Percentiles rank a stretch among this genome's conserved stretches.
Conservation (phyloP, 2,329 filamentous ascomycete genomes). For the Aureobasidium zeae region DNA sequence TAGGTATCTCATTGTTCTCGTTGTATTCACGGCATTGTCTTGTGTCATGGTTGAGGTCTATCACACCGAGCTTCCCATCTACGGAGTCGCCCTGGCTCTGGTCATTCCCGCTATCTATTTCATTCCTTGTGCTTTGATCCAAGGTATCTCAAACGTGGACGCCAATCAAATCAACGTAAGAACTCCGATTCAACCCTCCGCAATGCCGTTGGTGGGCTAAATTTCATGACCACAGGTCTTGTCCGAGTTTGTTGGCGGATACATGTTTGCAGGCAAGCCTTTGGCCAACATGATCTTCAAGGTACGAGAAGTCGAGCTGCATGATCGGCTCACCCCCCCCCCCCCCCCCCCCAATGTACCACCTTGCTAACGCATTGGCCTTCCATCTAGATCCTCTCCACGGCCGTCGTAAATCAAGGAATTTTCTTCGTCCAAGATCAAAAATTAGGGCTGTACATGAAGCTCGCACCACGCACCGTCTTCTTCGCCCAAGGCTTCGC, state of each 20-base stretch:
- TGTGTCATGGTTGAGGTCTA: slow-evolving; percentile 24
- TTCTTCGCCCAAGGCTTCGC: slow-evolving; percentile 69
- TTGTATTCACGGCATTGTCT: slow-evolving; percentile 22
- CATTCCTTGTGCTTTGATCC: slow-evolving; percentile 84
- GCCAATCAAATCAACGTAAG: slow-evolving; percentile 20
- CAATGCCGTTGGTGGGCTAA: too few relatives aligned
- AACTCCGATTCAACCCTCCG: too few relatives aligned
- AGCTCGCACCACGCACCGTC: slow-evolving; percentile 66
- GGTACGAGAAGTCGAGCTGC: neutral
- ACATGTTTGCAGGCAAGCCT: slow-evolving; percentile 71
- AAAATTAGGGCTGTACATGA: slow-evolving; percentile 82
- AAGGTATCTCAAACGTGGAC: slow-evolving; percentile 58
- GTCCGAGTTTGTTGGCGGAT: slow-evolving; percentile 58
- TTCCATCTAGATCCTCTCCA: slow-evolving; percentile 57
- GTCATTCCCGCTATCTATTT: slow-evolving; percentile 72
- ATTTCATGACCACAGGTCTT: slow-evolving; percentile 18
- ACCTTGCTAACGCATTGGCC: neutral
- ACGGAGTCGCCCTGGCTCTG: slow-evolving; percentile 70
- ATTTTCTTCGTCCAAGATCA: slow-evolving; percentile 52
- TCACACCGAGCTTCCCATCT: slow-evolving; percentile 53
- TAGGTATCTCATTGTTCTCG: slow-evolving; percentile 20
- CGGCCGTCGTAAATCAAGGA: slow-evolving; percentile 49
- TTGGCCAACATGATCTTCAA: slow-evolving; percentile 93
- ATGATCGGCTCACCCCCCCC: too few relatives aligned
- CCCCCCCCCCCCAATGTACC: neutral